Evolutionary conservation across 495 filamentous ascomycete genomes (phyloP).

Genomic region (Penicillium verhagenii): DNA sequence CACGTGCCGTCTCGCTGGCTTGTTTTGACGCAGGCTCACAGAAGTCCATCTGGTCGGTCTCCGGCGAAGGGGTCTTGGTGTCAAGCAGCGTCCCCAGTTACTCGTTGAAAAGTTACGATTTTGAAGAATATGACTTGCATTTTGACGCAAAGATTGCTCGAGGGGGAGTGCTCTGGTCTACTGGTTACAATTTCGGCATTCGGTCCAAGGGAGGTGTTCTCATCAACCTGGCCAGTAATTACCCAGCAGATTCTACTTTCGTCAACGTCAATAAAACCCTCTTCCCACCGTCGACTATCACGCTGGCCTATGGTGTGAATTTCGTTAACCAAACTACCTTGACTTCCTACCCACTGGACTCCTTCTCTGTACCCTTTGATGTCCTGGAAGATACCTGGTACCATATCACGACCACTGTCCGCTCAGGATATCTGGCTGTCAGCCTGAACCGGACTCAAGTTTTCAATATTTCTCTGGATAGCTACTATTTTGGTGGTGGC

Average conservation of each 20-base stretch:
- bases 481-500: background rate
- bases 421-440: background rate
- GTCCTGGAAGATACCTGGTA: constrained; percentile 1
- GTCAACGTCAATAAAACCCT: constrained; percentile 3
- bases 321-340: constrained; percentile 5
- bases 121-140: background rate
- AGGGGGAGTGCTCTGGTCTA: background rate
- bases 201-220: background rate
- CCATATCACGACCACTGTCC: background rate
- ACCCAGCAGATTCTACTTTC: background rate
- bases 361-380: background rate
- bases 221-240: background rate
- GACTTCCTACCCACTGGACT: background rate
- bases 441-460: background rate
- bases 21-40: constrained; percentile 2
- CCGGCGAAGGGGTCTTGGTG: background rate
- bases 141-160: background rate
- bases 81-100: background rate
- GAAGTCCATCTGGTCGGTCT: background rate
- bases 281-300: background rate
- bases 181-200: background rate
- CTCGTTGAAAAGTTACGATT: background rate
- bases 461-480: background rate
- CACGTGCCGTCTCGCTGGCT: constrained; percentile 1
- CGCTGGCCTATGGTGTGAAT: background rate